Conservation (phyloP, 139 green algal species). For the Chlorella ohadii region DNA sequence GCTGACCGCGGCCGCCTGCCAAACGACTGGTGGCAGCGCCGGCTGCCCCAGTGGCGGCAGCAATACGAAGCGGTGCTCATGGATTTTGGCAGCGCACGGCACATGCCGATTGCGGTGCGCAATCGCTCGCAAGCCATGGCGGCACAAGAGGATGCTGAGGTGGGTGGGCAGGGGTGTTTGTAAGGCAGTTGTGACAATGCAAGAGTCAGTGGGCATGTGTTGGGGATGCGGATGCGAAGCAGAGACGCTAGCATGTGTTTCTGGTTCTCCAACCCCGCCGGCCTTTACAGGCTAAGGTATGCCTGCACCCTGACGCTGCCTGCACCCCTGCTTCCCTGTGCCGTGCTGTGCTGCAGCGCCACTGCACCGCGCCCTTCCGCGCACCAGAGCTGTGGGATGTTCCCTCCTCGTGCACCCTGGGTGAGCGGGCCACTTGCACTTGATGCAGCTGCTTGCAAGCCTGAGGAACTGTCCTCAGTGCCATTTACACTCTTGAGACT, state of each 20-base stretch:
- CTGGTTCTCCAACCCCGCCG: no score
- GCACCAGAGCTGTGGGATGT: slow-evolving; percentile 94
- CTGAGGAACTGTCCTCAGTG: no score
- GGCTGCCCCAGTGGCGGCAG: not conserved
- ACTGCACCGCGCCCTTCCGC: slow-evolving; percentile 88
- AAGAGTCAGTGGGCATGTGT: not conserved
- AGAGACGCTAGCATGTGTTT: no score
- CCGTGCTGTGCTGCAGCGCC: slow-evolving; percentile 50
- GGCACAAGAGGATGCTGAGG: slow-evolving; percentile 83
- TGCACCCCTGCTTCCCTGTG: no score
- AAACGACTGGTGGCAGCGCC: not conserved
- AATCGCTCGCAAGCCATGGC: slow-evolving; percentile 72
- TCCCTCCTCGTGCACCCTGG: slow-evolving; percentile 70
- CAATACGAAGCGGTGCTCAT: slow-evolving; percentile 56
- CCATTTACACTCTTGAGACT: no score
- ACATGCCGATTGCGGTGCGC: slow-evolving; percentile 51
- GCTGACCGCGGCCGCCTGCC: no score
- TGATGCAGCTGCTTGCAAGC: not conserved
- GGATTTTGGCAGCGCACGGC: slow-evolving; percentile 85
- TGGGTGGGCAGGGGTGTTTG: not conserved
- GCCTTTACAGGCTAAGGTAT: no score
- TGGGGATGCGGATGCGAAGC: no score
- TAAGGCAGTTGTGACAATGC: not conserved
- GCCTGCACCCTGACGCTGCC: no score
- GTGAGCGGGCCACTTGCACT: no score